A percentile compares a stretch with the other conserved stretches of the same genome.
phyloP scores from a whole-genome alignment of 2,329 filamentous ascomycete species.

The Shiraia bambusicola region DNA sequence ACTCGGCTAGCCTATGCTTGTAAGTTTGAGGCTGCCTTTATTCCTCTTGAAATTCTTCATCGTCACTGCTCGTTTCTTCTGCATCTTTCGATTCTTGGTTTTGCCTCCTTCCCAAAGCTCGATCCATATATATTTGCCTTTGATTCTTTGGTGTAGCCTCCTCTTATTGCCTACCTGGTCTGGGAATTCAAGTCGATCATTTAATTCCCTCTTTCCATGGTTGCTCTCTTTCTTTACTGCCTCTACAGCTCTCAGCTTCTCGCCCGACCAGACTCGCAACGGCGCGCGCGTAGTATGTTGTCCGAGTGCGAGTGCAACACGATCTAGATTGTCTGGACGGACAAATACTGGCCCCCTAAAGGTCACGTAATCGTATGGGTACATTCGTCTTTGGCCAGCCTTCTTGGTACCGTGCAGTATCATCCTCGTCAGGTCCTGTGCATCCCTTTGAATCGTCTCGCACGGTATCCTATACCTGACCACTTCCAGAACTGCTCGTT shows the following conservation, averaged over 20 bases:
- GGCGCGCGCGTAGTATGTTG: constrained; percentile 4
- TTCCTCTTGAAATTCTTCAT: too few relatives aligned
- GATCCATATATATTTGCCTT: too few relatives aligned
- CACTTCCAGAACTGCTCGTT: constrained; percentile 9
- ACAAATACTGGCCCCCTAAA: constrained; percentile 11
- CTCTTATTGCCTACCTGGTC: too few relatives aligned
- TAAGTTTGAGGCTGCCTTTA: too few relatives aligned
- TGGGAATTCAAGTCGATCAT: too few relatives aligned
- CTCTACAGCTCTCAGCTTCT: neutral
- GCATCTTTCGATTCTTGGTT: too few relatives aligned
- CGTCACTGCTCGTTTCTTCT: too few relatives aligned
- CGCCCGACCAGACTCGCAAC: neutral
- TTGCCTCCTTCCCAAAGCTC: too few relatives aligned
- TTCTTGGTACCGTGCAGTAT: constrained; percentile 20
- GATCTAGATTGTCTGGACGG: constrained; percentile 12
- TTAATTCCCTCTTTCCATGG: neutral
- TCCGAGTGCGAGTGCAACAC: constrained; percentile 10
- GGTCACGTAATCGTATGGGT: constrained; percentile 20
- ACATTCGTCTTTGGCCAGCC: constrained; percentile 19
- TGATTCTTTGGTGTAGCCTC: too few relatives aligned
- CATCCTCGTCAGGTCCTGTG: constrained; percentile 28
- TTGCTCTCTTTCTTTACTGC: neutral
- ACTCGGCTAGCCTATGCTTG: too few relatives aligned
- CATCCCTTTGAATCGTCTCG: constrained; percentile 9
- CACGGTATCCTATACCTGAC: constrained; percentile 4